Base-by-base conservation (phyloP, 495 filamentous ascomycete species). In the Annulohypoxylon maeteangense region DNA sequence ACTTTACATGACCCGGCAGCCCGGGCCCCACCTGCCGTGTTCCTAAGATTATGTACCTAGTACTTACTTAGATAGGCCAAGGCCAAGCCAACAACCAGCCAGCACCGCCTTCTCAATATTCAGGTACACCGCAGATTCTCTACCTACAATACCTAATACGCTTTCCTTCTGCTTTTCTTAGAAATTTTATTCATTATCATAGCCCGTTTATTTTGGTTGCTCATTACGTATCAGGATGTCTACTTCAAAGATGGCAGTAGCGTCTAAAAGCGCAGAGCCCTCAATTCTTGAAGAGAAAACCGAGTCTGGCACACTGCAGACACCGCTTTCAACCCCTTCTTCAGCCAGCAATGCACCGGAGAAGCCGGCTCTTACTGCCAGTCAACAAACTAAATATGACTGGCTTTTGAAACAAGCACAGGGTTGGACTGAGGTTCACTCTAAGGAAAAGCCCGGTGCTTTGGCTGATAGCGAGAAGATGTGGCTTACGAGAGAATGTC, bases 401-500 rank as follows among this genome's bases (percentile, higher is more conserved):
- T 81, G 85, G 64, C 83, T 97, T 22, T 86, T 97, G 11, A 83
- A 85, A 48, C 82, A 84, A 22, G 92, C 87, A 14, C 89, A 87
- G 68, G 81, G 81, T 51, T 95, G 92, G 91, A 87, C 85, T 12
- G 87, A 89, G n/a, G 77, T 97, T 8, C 91, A 90, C 2, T 87
- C 85, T 22, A 87, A 86, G 64, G 87, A 88, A 42, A 85, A 91
- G 34, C 82, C 80, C 23, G 84, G 84, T 7, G 89, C 93, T 2
- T 79, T 98, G 60, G 90, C 88, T 18, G 92, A 95, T 32, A 84
- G 85, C 50, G 95, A 99, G 82, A 90, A 86, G 75, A 88, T 97
- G 82, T 99, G 91, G 88, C 85, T 98, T 61, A 97, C 93, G 14
- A 88, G 89, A 51, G 95, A 98, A 76, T 98, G 95, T 78, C 85